Evolutionary conservation across 2,329 filamentous ascomycete species (phyloP), one percentile per base, ranked within the genome.

Genomic region (Helicocarpus griseus): DNA sequence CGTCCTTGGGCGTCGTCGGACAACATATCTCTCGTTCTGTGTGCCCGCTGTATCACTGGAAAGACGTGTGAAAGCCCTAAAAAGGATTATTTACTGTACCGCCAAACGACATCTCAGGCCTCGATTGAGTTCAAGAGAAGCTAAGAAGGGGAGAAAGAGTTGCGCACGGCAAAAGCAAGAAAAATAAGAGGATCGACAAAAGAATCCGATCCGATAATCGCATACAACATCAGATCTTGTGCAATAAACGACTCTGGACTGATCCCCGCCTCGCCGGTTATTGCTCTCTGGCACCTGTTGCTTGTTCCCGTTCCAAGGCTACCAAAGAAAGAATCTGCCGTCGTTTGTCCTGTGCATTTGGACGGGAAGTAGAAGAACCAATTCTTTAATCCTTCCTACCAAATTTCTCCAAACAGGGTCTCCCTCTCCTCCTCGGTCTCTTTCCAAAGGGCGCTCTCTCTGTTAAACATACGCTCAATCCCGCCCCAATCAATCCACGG

Each of bases 131-230:
- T 17, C 26, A 4, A 47, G 44, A 49, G 50, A 52, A 49, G 54
- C 28, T 51, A 53, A 39, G 49, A 48, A 50, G 45, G 17, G 44
- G 54, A 36, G 48, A 53, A 55, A 50, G 48, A 51, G 33, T 28
- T 29, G 35, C 31, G 41, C n/a, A 52, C 46, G 46, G 49, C 38
- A 41, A 40, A 41, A 56, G 43, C 43, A 40, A 45, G 39, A 40
- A 54, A 49, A 28, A 43, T 13, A 36, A 21, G 41, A 36, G 13
- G 17, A 17, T 24, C 33, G 21, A 28, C 33, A 40, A 22, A 48
- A 39, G 35, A 38, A n/a, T 7, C 14, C 46, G 33, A 48, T 48
- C 28, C 17, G 28, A 46, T n/a, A 22, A 24, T 24, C 22, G 29
- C 44, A 46, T 46, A 14, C 44, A 21, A 35, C 44, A 46, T 2